These are phyloP conservation scores for Aegilops umbellulata DNA, from an alignment of 176 grass and related monocot genomes.

Conservation along the genomic window DNA sequence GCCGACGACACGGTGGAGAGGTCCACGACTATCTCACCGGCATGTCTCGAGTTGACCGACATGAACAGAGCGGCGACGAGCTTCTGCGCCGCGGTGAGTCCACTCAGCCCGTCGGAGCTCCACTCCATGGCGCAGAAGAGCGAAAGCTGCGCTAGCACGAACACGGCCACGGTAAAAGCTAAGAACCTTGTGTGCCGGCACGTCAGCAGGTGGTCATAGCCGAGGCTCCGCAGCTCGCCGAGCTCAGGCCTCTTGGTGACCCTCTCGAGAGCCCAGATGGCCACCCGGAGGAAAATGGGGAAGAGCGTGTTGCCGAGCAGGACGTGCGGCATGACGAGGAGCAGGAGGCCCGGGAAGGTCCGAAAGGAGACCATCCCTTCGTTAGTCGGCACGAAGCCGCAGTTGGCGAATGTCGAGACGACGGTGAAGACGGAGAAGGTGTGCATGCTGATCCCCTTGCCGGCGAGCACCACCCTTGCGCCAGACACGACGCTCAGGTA, in stretches of 20 bases:
- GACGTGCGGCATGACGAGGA: conserved; percentile 46
- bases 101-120: conserved; percentile 47
- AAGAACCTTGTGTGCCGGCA: conserved; percentile 13
- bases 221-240: conserved; percentile 5
- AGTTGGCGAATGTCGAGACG: conserved; percentile 68
- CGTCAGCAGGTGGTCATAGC: conserved; percentile 55
- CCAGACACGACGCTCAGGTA: conserved; percentile 42
- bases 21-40: conserved; percentile 64
- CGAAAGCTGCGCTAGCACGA: conserved; percentile 42
- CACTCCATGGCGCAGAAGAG: conserved; percentile 77
- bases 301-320: conserved; percentile 79
- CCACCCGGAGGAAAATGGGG: conserved; percentile 43
- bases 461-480: conserved; percentile 33
- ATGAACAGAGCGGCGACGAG: conserved; percentile 54
- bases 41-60: conserved; percentile 73
- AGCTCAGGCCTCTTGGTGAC: conserved; percentile 36
- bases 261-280: conserved; percentile 38
- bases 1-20: conserved; percentile 49
- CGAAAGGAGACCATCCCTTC: conserved; percentile 73
- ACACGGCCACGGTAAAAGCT: conserved; percentile 35
- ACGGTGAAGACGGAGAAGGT: conserved; percentile 74
- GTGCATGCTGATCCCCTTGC: conserved; percentile 44
- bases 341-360: conserved; percentile 57
- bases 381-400: conserved; percentile 74
- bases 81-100: conserved; percentile 54